Percentiles rank a stretch among this genome's conserved stretches.
phyloP scores from a whole-genome alignment of 495 filamentous ascomycete genomes.

The Saxophila tyrrhenica region DNA sequence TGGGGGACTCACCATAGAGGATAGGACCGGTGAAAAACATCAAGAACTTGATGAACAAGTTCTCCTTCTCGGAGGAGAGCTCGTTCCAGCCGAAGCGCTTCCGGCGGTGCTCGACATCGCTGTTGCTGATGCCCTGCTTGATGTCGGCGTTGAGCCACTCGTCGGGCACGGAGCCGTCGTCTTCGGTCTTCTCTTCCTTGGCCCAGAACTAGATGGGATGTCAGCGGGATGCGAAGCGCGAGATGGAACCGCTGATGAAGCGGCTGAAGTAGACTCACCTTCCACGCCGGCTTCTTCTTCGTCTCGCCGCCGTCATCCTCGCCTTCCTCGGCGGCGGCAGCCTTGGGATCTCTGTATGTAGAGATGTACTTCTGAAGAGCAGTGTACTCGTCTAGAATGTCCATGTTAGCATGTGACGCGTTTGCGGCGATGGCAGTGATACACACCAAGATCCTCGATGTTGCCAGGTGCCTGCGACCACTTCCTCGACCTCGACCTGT shows the following conservation, averaged over 20 bases:
- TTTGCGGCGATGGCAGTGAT: not conserved
- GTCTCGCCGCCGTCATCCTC: conserved; percentile 18
- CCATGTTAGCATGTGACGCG: not conserved
- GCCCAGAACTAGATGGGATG: conserved; percentile 35
- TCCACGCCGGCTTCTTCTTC: conserved; percentile 19
- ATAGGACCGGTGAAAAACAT: conserved; percentile 74
- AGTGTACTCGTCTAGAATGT: conserved; percentile 27
- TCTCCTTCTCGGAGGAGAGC: conserved; percentile 63
- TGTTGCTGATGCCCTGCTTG: conserved; percentile 44
- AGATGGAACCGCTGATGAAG: not conserved
- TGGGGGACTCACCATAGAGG: conserved; percentile 56
- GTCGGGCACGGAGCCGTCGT: conserved; percentile 41
- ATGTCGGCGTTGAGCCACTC: conserved; percentile 68
- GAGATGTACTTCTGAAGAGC: conserved; percentile 30
- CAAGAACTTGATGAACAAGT: conserved; percentile 64
- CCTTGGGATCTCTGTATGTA: conserved; percentile 29
- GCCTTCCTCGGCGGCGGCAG: conserved; percentile 7
- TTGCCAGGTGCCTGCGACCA: conserved; percentile 22
- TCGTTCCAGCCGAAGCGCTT: conserved; percentile 65
- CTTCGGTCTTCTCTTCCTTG: conserved; percentile 19
- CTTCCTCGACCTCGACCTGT: conserved; percentile 11
- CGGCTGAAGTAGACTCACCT: conserved; percentile 8
- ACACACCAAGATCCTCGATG: conserved; percentile 22
- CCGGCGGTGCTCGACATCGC: conserved; percentile 53
- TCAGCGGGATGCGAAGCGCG: conserved; percentile 23